These are phyloP conservation scores for Starmerella gropengiesseri DNA, from an alignment of 805 yeast genomes.

Conservation along the genomic window DNA sequence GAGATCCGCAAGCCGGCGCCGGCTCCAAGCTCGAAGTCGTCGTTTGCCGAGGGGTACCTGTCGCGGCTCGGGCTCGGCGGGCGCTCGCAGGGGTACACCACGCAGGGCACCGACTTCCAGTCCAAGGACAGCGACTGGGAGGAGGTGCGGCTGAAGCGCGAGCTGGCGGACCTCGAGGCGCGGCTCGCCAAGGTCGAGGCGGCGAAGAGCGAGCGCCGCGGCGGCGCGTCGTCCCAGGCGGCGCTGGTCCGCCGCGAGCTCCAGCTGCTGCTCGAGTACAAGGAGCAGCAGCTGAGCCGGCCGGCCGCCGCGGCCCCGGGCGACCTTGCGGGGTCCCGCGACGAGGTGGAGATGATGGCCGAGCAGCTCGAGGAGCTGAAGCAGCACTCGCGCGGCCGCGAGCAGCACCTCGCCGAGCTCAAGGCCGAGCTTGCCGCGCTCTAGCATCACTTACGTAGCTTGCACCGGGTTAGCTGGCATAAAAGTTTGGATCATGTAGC, in stretches of 20 bases:
- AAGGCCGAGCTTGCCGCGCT: slow-evolving; percentile 24
- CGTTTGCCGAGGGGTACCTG: slow-evolving; percentile 29
- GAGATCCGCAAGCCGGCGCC: slow-evolving; percentile 27
- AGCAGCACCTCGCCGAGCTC: slow-evolving; percentile 46
- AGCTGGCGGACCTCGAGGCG: slow-evolving; percentile 60
- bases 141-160: slow-evolving; percentile 69
- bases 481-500: not conserved
- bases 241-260: slow-evolving; percentile 49
- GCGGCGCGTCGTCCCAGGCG: slow-evolving; percentile 23
- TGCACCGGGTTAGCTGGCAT: not conserved
- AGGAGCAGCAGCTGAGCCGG: slow-evolving; percentile 46
- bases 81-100: slow-evolving; percentile 33
- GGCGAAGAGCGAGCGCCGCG: slow-evolving; percentile 13
- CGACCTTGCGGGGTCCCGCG: slow-evolving; percentile 30
- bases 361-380: slow-evolving; percentile 66
- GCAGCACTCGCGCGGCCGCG: slow-evolving; percentile 52
- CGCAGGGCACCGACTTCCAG: slow-evolving; percentile 44
- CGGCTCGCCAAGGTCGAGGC: slow-evolving; percentile 38
- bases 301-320: slow-evolving; percentile 10
- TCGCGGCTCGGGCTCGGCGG: slow-evolving; percentile 35
- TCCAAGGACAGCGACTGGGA: slow-evolving; percentile 79
- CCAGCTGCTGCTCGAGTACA: slow-evolving; percentile 72
- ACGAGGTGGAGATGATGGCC: slow-evolving; percentile 57
- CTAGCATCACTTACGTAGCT: not conserved
- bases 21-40: slow-evolving; percentile 9